Percentiles rank a stretch among this genome's conserved stretches.
Evolutionary conservation across 306 rosid genomes (phyloP).

Genomic region (Amphicarpaea edgeworthii): DNA sequence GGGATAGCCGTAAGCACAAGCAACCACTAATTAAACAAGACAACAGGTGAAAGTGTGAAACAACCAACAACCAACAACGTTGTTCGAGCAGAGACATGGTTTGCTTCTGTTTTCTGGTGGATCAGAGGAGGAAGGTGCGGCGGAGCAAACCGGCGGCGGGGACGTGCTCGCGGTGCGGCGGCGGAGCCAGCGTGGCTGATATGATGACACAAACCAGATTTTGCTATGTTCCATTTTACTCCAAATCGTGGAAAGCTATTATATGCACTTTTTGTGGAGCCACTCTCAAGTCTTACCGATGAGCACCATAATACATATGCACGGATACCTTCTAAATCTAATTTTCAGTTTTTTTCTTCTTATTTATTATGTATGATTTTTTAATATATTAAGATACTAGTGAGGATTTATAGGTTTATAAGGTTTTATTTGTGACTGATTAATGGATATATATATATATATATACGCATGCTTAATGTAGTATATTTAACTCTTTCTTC

Average conservation of each 20-base stretch:
- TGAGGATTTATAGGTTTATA: too few species aligned
- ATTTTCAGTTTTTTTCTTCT: too few species aligned
- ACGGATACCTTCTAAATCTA: not conserved
- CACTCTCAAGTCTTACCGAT: slow-evolving; percentile 74
- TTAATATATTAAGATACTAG: too few species aligned
- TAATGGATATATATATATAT: too few species aligned
- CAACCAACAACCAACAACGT: too few species aligned
- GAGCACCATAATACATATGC: not conserved
- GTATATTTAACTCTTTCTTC: too few species aligned
- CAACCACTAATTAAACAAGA: not conserved
- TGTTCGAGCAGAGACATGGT: slow-evolving; percentile 53
- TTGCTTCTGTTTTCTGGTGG: slow-evolving; percentile 81
- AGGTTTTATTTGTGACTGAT: too few species aligned
- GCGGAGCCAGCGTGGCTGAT: slow-evolving; percentile 82
- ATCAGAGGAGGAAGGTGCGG: slow-evolving; percentile 65
- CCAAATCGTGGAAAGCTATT: slow-evolving; percentile 76
- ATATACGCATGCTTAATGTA: too few species aligned
- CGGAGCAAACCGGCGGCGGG: slow-evolving; percentile 88
- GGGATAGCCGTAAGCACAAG: not conserved
- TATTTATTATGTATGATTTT: too few species aligned
- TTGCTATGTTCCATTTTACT: slow-evolving; percentile 68
- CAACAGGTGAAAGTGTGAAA: too few species aligned
- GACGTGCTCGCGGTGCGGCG: slow-evolving; percentile 73
- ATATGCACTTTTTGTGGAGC: slow-evolving; percentile 87
- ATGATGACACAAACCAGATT: slow-evolving; percentile 73